Evolutionary conservation across 805 yeast species (phyloP), one percentile per base, ranked within the genome.

Genomic region (Candida coquimbonensis): DNA sequence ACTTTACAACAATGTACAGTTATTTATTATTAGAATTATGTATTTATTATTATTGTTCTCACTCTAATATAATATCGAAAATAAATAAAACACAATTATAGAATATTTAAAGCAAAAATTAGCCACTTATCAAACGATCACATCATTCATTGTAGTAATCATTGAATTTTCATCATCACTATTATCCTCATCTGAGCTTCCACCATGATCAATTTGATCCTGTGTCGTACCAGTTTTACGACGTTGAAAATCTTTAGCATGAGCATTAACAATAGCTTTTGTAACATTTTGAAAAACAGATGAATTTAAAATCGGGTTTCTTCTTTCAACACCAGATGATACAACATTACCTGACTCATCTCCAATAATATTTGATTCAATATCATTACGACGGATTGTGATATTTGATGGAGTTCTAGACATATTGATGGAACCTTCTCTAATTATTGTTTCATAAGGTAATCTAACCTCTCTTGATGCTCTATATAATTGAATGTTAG

Each of bases 391-490:
- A 13, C 37, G 31, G 7, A 31, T 42, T 11, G 34, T 25, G 5
- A 35, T 32, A n/a, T 14, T 21, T 8, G 40, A 42, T 16, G 39
- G 35, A 33, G 25, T 38, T 24, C 39, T 38, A 14, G 40, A 42
- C 65, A 66, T 19, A 68, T 71, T 16, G 43, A 57, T 38, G 5
- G 27, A 9, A 1, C 41, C 37, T 14, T 38, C 40, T 38, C 56
- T 50, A 32, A 55, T 41, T 61, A 70, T 17, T 4, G 76, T 61
- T 3, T 80, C 77, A 51, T 88, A 91, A 0, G 99, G 99, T 44
- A 91, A 66, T 2, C 91, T 87, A 9, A 87, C 69, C 49, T 91
- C 96, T 47, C 95, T 78, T 9, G 95, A 82, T 0, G 97, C 98
- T 52, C 95, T 75, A 64, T 82, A 86, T 38, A 88, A 67, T 45